Conservation (phyloP, 1,284 basidiomycete species). For the Moniliella sp. region DNA sequence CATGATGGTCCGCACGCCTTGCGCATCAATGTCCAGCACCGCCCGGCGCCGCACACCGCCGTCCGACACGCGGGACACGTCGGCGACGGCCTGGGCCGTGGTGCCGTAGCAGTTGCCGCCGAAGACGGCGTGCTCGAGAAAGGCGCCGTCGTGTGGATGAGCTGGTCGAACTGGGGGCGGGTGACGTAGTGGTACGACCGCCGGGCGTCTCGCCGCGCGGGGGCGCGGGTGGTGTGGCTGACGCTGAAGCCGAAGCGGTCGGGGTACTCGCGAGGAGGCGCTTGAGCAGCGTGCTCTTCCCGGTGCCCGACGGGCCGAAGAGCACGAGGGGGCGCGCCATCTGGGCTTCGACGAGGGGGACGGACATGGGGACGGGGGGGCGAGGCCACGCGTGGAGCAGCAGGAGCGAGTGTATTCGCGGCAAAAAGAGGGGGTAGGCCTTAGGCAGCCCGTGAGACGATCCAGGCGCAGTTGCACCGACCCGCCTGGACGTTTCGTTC, state of each 20-base stretch:
- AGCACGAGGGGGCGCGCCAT: conserved; percentile 50
- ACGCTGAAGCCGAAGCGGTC: conserved; percentile 71
- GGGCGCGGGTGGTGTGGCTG: conserved; percentile 81
- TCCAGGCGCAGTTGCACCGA: too few relatives aligned
- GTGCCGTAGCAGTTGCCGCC: conserved; percentile 81
- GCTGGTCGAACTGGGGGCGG: conserved; percentile 38
- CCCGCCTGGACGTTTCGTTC: too few relatives aligned
- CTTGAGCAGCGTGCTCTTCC: conserved; percentile 74
- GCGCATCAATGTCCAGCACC: conserved; percentile 81
- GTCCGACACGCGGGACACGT: conserved; percentile 37
- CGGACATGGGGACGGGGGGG: too few relatives aligned
- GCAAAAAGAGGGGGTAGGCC: too few relatives aligned
- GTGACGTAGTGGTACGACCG: conserved; percentile 42
- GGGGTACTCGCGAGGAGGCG: conserved; percentile 63
- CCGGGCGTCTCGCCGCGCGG: conserved; percentile 64
- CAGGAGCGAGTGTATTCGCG: too few relatives aligned
- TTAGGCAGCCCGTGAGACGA: too few relatives aligned
- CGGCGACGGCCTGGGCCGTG: conserved; percentile 47
- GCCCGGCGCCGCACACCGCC: conserved; percentile 43
- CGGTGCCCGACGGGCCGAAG: conserved; percentile 69
- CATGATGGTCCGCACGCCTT: conserved; percentile 46
- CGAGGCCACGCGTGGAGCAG: too few relatives aligned
- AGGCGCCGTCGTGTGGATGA: conserved; percentile 40
- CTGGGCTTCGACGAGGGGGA: too few relatives aligned
- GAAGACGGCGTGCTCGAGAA: conserved; percentile 52